Evolutionary conservation across 352 stramenopile genomes (phyloP).

Genomic region (Phytophthora nicotianae): DNA sequence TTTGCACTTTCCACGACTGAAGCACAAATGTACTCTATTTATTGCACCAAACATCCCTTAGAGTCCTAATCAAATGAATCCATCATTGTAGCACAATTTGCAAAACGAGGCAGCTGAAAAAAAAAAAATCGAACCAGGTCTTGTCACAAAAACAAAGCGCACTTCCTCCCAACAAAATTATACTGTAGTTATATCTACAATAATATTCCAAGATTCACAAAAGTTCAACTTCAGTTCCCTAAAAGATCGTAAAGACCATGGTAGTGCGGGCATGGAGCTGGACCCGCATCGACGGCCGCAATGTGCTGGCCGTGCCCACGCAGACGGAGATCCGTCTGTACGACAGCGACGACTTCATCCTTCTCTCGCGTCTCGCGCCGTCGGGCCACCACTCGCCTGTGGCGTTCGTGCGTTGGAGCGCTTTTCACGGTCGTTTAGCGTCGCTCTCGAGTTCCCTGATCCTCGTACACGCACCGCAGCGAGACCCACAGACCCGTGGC

Average conservation of each 20-base stretch:
- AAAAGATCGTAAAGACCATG: constrained; percentile 27
- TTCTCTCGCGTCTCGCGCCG: constrained; percentile 62
- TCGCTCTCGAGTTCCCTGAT: constrained; percentile 70
- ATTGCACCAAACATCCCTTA: not conserved
- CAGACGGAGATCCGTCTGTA: constrained; percentile 75
- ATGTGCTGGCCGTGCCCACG: constrained; percentile 77
- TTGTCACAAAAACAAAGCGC: not conserved
- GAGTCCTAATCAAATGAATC: too few relatives aligned
- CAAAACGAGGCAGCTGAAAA: constrained; percentile 16
- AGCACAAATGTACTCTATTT: not conserved
- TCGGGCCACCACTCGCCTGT: constrained; percentile 65
- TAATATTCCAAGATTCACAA: not conserved
- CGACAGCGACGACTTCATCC: constrained; percentile 87
- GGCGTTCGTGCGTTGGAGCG: constrained; percentile 73
- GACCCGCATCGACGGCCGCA: constrained; percentile 82
- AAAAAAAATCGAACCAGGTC: constrained; percentile 20
- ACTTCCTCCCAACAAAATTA: constrained; percentile 3
- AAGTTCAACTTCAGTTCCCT: constrained; percentile 24
- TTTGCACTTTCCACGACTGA: too few relatives aligned
- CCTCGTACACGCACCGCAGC: constrained; percentile 68
- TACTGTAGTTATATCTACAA: constrained; percentile 9
- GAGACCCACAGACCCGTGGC: constrained; percentile 31
- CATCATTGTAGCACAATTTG: not conserved
- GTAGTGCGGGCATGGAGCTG: constrained; percentile 71
- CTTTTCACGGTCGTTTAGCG: constrained; percentile 76